Evolutionary conservation across 1,284 basidiomycete genomes (phyloP), one percentile per base, ranked within the genome.

Genomic region (Cryptococcus sp.): DNA sequence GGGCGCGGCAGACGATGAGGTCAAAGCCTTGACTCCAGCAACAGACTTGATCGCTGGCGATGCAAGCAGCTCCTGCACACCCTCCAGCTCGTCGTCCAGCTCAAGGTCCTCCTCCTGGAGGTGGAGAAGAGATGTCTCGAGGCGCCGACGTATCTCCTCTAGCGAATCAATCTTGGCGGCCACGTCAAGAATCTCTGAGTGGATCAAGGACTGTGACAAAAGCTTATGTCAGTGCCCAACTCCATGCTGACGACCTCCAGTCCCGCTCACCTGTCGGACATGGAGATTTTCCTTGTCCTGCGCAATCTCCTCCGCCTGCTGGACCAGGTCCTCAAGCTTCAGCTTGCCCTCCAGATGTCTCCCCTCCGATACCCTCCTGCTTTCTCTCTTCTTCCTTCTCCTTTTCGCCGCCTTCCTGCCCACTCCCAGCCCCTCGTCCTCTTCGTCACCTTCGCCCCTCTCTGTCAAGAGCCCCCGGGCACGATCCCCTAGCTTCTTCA

Each of bases 51-150:
- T 63, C 8, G 57, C 54, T 8, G 76, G 75, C 46, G 87, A 84
- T 53, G 86, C 83, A 60, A 91, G 78, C 52, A 89, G 83, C 76
- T 95, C 91, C 66, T 85, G 85, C 23, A 95, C 87, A 40, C 91
- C 92, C 74, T 89, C 85, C 55, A 94, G 78, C 78, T 97, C 95
- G 65, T 97, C 95, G 68, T 96, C 90, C 35, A 98, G 79, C 72
- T 98, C 95, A 35, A 98, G 80, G 66, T 97, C 93, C 65, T 98
- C 94, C 71, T 98, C 96, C 59, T 94, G 89, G 52, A 98, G 75
- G 67, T 84, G 88, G 39, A 98, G 77, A 23, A 98, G 80, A 70
- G 91, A 87, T 47, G 86, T 82, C 71, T 94, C 88, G 20, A 98
- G 80, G 60, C 87, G 87, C 7, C 84, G 80, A 59, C 91, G 83